phyloP scores from a whole-genome alignment of 495 filamentous ascomycete genomes.

The Neurospora africana region DNA sequence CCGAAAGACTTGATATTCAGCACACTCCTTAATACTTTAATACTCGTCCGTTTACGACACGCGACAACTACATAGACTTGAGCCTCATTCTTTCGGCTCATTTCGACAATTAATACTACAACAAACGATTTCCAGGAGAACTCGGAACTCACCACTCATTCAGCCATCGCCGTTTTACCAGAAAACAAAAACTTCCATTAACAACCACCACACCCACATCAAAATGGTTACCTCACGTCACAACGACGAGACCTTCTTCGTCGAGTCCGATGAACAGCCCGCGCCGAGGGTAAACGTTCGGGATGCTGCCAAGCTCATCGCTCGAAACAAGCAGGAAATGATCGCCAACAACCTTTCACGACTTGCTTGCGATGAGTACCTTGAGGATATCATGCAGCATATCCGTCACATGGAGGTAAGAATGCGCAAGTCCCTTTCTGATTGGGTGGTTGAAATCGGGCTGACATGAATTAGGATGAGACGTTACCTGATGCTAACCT shows the following conservation, averaged over 20 bases:
- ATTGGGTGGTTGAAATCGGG: conserved; percentile 3
- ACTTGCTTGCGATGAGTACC: conserved; percentile 73
- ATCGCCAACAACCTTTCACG: conserved; percentile 82
- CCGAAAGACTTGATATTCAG: conserved; percentile 27
- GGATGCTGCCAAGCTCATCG: conserved; percentile 63
- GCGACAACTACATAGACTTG: conserved; percentile 10
- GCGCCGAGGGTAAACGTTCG: conserved; percentile 42
- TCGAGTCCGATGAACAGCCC: conserved; percentile 61
- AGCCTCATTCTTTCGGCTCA: conserved; percentile 37
- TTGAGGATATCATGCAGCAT: conserved; percentile 83
- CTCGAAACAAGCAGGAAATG: conserved; percentile 65
- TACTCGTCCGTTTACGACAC: conserved; percentile 27
- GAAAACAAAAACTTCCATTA: neutral
- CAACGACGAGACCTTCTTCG: conserved; percentile 63
- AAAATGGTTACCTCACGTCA: conserved; percentile 62
- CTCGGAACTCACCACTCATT: conserved; percentile 34
- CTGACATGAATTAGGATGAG: conserved; percentile 46
- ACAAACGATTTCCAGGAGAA: conserved; percentile 38
- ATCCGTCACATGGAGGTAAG: conserved; percentile 95
- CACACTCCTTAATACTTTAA: conserved; percentile 47
- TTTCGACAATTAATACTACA: conserved; percentile 16
- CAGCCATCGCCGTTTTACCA: conserved; percentile 12
- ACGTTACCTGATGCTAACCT: conserved; percentile 92
- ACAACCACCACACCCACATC: conserved; percentile 19
- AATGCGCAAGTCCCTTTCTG: conserved; percentile 1